Evolutionary conservation across 129 eudicot species (phyloP), one percentile per base, ranked within the genome.

Genomic region (Helichrysum umbraculigerum): DNA sequence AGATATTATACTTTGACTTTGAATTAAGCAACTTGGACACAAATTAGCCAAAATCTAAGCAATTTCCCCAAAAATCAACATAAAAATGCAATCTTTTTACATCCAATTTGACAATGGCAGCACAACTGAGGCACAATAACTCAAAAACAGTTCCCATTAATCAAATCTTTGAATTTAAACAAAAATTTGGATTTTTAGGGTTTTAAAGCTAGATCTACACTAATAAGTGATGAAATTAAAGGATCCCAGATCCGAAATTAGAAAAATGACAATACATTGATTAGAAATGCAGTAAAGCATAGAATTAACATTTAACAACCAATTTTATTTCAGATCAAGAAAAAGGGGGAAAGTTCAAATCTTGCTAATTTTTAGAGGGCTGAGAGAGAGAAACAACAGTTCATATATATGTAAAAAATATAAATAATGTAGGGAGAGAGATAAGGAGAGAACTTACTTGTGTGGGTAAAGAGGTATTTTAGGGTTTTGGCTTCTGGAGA

Each of bases 401-500:
- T 73, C 70, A 74, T 82, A 77, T 62, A 37, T 74, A 62, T 54
- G 42, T 47, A 17, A 12, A 73, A 41, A 28, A 61, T 17, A 57
- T 4, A 7, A 54, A 25, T 25, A 19, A 54, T 17, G 3, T 17
- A 66, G 73, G 52, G 35, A 64, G 76, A 69, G 60, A 78, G 88
- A 21, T 25, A 60, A 28, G 3, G 66, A 22, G 34, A 9, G 66
- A 60, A 22, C 66, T 59, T 22, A 59, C 65, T 22, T 60, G 34
- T 60, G 32, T 9, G 17, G 66, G 32, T 60, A 60, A 60, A 59
- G 29, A 59, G 65, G 65, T 60, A 22, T 60, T 60, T 60, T 22
- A 60, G 92, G 80, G 76, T 87, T 83, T 83, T 71, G 66, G 66
- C 70, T 69, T 67, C 76, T n/a, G 83, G 89, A 70, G 86, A 82